Base-by-base conservation (phyloP, 805 yeast genomes). In the Metschnikowia koreensis region DNA sequence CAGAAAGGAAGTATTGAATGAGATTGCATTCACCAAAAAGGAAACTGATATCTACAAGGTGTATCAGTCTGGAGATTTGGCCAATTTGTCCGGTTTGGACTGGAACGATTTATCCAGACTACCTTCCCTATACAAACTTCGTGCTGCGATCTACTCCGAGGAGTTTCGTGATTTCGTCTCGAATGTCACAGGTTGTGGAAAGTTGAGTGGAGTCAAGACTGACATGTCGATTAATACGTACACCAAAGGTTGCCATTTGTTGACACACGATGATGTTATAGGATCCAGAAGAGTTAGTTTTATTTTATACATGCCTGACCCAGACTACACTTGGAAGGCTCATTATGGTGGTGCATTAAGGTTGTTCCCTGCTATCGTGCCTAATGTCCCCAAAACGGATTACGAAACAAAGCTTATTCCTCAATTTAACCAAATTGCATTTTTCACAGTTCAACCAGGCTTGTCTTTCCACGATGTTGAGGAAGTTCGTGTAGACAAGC, bases 31-130 rank as follows among this genome's bases (percentile, higher is more conserved):
- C 75, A 91, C 98, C 9, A 83, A 85, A 60, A 94, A 96, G 68
- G 99, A 96, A 68, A 94, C 99, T 0, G 99, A 94, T 66, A 94
- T 94, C 56, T 94, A 94, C 70, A 92, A 89, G 67, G 96, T 93
- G 31, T 84, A 71, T 71, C 97, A 85, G 74, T 88, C 82, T 71
- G 99, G 86, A 66, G 97, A 90, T 69, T 79, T 94, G 59, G 97
- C 97, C 40, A 96, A 94, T 66, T 70, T 94, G 41, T 87, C 94
- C 0, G 97, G 97, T 1, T 75, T 94, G 55, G 81, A 90, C 55
- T 78, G 84, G 76, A 81, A 83, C 50, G 96, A 93, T 65, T 69
- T 87, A 26, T 76, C 83, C 7, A 75, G 87, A 60, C 73, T 94
- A 47, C 91, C 96, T 6, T 84, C 87, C 9, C 67, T 96, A 43